phyloP scores from a whole-genome alignment of 495 filamentous ascomycete genomes.

The Podospora didyma region DNA sequence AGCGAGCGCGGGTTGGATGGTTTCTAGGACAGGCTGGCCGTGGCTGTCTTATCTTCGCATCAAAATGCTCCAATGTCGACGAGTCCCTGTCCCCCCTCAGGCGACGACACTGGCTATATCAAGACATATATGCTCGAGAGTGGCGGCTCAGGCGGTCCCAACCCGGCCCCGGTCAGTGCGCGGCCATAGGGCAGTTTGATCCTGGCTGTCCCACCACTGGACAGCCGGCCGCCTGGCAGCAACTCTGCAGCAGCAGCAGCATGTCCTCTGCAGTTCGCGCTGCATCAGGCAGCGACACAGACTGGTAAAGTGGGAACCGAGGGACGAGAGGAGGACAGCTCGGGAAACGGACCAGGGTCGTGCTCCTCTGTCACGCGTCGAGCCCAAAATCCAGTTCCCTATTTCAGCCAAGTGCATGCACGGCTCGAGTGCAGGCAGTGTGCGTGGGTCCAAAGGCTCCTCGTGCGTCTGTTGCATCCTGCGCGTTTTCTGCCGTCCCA shows the following conservation, averaged over 20 bases:
- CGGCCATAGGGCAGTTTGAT: not conserved
- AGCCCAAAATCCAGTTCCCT: conserved; percentile 4
- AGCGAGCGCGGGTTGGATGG: not conserved
- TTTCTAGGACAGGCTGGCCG: conserved; percentile 7
- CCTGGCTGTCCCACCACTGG: not conserved
- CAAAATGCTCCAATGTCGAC: conserved; percentile 14
- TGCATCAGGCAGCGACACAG: conserved; percentile 5
- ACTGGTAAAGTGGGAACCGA: not conserved
- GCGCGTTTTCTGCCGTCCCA: too few species aligned
- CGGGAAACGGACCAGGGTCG: not conserved
- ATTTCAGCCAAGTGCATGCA: conserved; percentile 9
- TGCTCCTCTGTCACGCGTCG: not conserved
- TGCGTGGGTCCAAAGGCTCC: too few species aligned
- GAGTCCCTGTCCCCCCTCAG: conserved; percentile 3
- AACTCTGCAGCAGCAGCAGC: not conserved
- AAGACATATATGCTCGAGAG: not conserved
- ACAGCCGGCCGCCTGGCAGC: not conserved
- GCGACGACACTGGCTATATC: not conserved
- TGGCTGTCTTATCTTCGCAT: conserved; percentile 14
- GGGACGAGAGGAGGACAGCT: not conserved
- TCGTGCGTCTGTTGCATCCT: too few species aligned
- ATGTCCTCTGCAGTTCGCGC: not conserved
- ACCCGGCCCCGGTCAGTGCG: too few species aligned
- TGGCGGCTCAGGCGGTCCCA: not conserved
- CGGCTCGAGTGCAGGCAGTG: not conserved